Evolutionary conservation across 345 rosid species (phyloP).

Genomic region (Combretum micranthum): DNA sequence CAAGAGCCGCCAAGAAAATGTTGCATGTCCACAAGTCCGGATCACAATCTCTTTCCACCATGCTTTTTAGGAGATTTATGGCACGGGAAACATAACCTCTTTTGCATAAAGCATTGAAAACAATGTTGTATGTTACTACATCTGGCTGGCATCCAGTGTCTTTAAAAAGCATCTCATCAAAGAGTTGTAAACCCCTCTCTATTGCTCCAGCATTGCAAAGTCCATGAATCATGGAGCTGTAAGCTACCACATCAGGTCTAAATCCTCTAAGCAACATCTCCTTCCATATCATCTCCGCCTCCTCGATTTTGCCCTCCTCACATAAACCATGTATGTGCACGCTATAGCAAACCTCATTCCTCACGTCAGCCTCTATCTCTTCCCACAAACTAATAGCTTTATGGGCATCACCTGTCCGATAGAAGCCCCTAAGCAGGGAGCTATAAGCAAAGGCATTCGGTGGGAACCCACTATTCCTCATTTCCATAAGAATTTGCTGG

Average conservation of each 20-base stretch:
- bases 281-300: slow-evolving; percentile 73
- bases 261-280: slow-evolving; percentile 62
- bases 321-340: slow-evolving; percentile 75
- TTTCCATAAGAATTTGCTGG: slow-evolving; percentile 37
- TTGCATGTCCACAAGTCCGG: slow-evolving; percentile 78
- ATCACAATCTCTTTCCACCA: slow-evolving; percentile 74
- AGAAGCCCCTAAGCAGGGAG: slow-evolving; percentile 82
- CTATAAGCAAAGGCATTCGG: slow-evolving; percentile 86
- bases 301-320: slow-evolving; percentile 47
- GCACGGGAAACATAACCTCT: slow-evolving; percentile 53
- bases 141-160: slow-evolving; percentile 73
- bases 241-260: slow-evolving; percentile 73
- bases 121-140: slow-evolving; percentile 79
- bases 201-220: slow-evolving; percentile 53
- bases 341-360: slow-evolving; percentile 61
- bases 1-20: slow-evolving; percentile 53
- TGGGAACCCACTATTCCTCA: slow-evolving; percentile 47
- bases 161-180: slow-evolving; percentile 78
- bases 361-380: slow-evolving; percentile 40
- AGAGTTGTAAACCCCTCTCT: slow-evolving; percentile 66
- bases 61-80: slow-evolving; percentile 67
- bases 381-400: slow-evolving; percentile 76
- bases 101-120: slow-evolving; percentile 64
- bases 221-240: slow-evolving; percentile 84
- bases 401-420: slow-evolving; percentile 41